phyloP scores from a whole-genome alignment of 2,329 filamentous ascomycete genomes.

The Aspergillus awamori region DNA sequence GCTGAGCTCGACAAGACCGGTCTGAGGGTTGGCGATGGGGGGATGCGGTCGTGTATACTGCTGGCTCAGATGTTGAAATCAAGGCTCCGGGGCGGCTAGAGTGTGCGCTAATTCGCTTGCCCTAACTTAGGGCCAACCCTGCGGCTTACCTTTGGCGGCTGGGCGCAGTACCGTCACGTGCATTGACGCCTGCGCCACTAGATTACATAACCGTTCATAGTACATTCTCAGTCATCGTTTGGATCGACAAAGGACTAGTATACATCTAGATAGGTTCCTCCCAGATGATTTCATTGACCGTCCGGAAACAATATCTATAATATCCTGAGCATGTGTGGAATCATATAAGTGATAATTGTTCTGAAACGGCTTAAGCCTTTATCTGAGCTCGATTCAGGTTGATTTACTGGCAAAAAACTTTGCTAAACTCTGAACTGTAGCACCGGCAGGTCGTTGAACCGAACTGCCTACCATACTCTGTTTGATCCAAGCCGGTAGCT shows the following conservation, averaged over 20 bases:
- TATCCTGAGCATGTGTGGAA: no score
- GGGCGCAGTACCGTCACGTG: constrained; percentile 9
- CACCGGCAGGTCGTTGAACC: constrained; percentile 27
- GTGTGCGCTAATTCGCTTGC: constrained; percentile 46
- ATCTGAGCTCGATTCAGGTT: neutral
- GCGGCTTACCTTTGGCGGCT: neutral
- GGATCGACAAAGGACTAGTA: no score
- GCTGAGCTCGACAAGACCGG: constrained; percentile 45
- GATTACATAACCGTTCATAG: neutral
- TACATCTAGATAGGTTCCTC: no score
- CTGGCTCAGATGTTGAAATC: constrained; percentile 41
- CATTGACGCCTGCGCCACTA: neutral
- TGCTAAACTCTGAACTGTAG: constrained; percentile 33
- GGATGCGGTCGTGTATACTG: constrained; percentile 35
- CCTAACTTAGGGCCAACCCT: constrained; percentile 39
- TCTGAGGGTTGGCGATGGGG: constrained; percentile 40
- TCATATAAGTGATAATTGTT: no score
- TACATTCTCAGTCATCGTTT: no score
- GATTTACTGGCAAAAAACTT: constrained; percentile 35
- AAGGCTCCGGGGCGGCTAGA: constrained; percentile 37
- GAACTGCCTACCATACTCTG: constrained; percentile 57
- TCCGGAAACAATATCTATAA: no score
- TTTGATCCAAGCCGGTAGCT: constrained; percentile 88
- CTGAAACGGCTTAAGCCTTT: no score
- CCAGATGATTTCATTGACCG: no score